Base-by-base conservation (phyloP, 345 rosid genomes). In the Syzygium jambos region DNA sequence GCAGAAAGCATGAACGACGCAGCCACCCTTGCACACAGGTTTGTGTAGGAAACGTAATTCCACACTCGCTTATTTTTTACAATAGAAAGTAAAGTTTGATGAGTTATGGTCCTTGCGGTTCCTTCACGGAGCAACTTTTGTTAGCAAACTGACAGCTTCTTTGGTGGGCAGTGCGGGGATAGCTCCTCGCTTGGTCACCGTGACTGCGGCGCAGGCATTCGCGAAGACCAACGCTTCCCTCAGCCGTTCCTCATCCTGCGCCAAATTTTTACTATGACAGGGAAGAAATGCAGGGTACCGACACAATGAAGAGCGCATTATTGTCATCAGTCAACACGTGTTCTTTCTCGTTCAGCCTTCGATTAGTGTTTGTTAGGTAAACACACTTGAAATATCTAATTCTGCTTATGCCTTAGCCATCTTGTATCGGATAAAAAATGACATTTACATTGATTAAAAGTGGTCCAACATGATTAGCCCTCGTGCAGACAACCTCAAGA, bases 151-250 rank as follows among this genome's bases (percentile, higher is more conserved):
- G 78, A 93, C 98, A 17, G 95, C 95, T 85, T 92, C 86, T 92
- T 89, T 94, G n/a, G 97, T 93, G 25, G 99, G 99, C 85, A 96
- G 90, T 0, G 98, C 96, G 11, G 98, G 99, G 90, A 96, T 96
- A 0, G 99, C 99, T 77, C 99, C 99, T 90, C 96, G 93, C 92
- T 93, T 94, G 52, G 95, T 96, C 52, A 96, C 99, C 0, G 99
- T 94, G 83, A 93, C 89, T 52, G 98, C 97, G 27, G 96, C 99
- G 56, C 97, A 96, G 53, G 93, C 98, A 85, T 98, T 96, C 51
- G 97, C 98, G 13, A 96, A 96, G 1, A 87, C 73, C 80, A 98
- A 95, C 29, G 97, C 97, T 85, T 95, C 94, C 86, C 95, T 91
- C 87, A 98, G 89, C 88, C 91, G 93, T 90, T 91, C 89, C 93